Conservation (phyloP, 352 stramenopile genomes). For the Phytophthora sansomeana region DNA sequence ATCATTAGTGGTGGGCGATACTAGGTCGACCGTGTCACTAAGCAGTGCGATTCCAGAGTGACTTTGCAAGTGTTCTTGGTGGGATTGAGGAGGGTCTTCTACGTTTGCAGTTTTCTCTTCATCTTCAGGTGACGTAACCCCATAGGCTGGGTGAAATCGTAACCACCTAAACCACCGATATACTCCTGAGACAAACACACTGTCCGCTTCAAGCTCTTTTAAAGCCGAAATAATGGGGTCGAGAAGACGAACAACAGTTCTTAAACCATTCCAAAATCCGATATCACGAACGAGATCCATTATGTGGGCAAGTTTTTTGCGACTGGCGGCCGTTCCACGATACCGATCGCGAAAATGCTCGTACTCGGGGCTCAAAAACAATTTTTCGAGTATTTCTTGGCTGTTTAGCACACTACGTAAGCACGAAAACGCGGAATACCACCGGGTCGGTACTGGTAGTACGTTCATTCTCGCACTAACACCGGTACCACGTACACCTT, state of each 20-base stretch:
- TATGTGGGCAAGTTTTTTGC: slow-evolving; percentile 1
- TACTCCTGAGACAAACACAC: slow-evolving; percentile 7
- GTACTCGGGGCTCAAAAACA: slow-evolving; percentile 9
- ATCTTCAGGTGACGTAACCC: slow-evolving; percentile 1
- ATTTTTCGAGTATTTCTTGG: slow-evolving; percentile 5
- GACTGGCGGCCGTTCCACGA: slow-evolving; percentile 3
- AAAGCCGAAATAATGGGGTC: slow-evolving; percentile 8
- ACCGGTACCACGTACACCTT: neutral
- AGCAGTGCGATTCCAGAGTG: too few relatives aligned
- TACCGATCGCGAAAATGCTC: slow-evolving; percentile 9
- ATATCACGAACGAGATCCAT: slow-evolving; percentile 2
- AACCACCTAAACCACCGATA: slow-evolving; percentile 14
- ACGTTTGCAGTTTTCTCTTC: too few relatives aligned
- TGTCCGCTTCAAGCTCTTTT: neutral
- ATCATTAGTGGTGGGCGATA: too few relatives aligned
- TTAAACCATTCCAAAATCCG: slow-evolving; percentile 5
- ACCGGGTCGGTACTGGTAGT: slow-evolving; percentile 3
- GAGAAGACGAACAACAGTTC: slow-evolving; percentile 13
- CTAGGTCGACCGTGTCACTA: too few relatives aligned
- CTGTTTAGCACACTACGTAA: slow-evolving; percentile 7
- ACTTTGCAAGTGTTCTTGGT: neutral
- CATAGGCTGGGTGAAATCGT: neutral
- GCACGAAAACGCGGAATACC: slow-evolving; percentile 7
- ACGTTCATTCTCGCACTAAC: neutral
- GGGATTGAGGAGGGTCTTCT: too few relatives aligned